These are phyloP conservation scores for Colletotrichum somersetense DNA, from an alignment of 2,329 filamentous ascomycete species.

Conservation along the genomic window DNA sequence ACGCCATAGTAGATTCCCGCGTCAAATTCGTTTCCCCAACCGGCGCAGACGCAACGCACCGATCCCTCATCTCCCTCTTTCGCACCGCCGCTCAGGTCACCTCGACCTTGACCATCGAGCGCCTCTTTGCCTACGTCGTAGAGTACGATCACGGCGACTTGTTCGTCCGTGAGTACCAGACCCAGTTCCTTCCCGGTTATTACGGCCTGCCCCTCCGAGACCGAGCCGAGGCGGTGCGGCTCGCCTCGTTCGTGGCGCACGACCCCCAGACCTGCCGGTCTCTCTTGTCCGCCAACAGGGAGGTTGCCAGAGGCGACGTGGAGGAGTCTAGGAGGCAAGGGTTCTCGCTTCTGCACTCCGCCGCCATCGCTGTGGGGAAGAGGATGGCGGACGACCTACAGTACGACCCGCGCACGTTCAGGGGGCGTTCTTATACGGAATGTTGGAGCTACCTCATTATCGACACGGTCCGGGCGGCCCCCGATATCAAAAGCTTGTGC, in stretches of 20 bases:
- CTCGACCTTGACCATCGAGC: conserved; percentile 35
- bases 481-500: conserved; percentile 25
- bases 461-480: conserved; percentile 9
- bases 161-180: conserved; percentile 25
- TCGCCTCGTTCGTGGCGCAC: conserved; percentile 42
- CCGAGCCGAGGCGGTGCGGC: conserved; percentile 45
- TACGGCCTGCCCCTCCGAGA: conserved; percentile 32
- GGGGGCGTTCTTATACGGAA: conserved; percentile 11
- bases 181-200: conserved; percentile 43
- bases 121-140: conserved; percentile 39
- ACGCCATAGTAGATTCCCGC: neutral
- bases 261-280: neutral
- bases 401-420: neutral
- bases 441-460: conserved; percentile 35
- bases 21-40: too few species aligned
- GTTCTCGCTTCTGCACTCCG: conserved; percentile 46
- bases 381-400: conserved; percentile 42
- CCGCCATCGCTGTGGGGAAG: conserved; percentile 43
- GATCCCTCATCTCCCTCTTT: conserved; percentile 42
- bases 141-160: conserved; percentile 32
- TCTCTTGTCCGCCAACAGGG: neutral
- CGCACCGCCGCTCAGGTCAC: conserved; percentile 38
- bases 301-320: conserved; percentile 24
- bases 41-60: neutral
- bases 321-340: conserved; percentile 34